Evolutionary conservation across 225 moss, liverwort and hornwort species (phyloP), one percentile per base, ranked within the genome.

Genomic region (Ulota crispa): DNA sequence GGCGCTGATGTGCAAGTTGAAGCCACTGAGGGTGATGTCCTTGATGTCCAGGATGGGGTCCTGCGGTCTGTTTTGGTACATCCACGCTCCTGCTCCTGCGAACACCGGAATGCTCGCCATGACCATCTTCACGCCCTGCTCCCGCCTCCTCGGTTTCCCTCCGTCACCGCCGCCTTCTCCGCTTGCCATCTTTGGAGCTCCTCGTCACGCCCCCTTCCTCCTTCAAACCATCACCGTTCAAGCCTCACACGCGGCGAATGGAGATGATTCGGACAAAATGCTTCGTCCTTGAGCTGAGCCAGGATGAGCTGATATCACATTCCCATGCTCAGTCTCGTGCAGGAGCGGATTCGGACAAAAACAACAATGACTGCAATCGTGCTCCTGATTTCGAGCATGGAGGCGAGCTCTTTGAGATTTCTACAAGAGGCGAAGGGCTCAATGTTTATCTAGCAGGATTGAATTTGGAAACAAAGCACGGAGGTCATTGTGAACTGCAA

Each of bases 21-120:
- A 84, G 77, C 84, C 81, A 28, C 36, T 67, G 9, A 87, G 68
- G 21, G 68, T 64, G 63, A 84, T 87, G 64, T 73, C 27, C 31
- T 81, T 73, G 24, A 87, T 80, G 50, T 83, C 83, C 41, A 87
- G 18, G 56, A 84, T 78, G 24, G 87, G 84, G 43, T 87, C 84
- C 42, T 78, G 84, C 1, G 87, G 84, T 59, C 84, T 81, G 67
- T 7, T 70, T 30, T 64, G 76, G 57, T 80, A 83, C 43, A 26
- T 59, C 56, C 57, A 37, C 15, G 45, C 64, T 60, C 79, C 82
- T 65, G 65, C 83, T 7, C 78, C 64, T 2, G 43, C 56, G 10
- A 79, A 16, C 30, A 80, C 27, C 14, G 77, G 79, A 57, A 83
- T 42, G 9, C 77, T 76, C 42, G 84, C 73, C 54, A 87, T 63